These are phyloP conservation scores for Paramecium pentaurelia DNA, from an alignment of 73 alveolate genomes.

Conservation along the genomic window DNA sequence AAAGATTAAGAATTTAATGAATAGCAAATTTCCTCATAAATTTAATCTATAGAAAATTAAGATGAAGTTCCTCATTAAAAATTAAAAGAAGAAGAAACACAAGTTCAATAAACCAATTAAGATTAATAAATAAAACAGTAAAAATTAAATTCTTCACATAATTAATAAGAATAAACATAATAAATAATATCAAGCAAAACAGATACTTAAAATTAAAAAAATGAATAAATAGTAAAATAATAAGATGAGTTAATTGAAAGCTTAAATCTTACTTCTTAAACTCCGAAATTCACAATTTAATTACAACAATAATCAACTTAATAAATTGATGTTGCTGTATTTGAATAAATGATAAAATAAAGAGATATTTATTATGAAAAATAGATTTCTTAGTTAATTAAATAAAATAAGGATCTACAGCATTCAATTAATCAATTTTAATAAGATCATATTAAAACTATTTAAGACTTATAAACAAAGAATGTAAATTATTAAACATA, in stretches of 20 bases:
- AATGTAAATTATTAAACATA: neutral
- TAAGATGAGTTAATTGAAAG: neutral
- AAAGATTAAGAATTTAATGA: neutral
- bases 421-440: neutral
- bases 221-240: neutral
- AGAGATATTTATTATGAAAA: neutral
- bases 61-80: neutral
- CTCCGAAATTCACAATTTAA: neutral
- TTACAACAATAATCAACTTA: neutral
- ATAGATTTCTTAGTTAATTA: neutral
- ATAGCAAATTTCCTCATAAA: neutral
- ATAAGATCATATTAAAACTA: neutral
- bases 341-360: neutral
- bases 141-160: neutral
- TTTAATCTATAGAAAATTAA: neutral
- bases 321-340: neutral
- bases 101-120: neutral
- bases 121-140: neutral
- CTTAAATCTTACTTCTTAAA: neutral
- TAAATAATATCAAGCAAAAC: neutral
- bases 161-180: neutral
- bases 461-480: neutral
- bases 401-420: neutral
- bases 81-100: neutral
- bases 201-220: neutral